Evolutionary conservation across 257 asterid genomes (phyloP).

Genomic region (Solanum appendiculatum): DNA sequence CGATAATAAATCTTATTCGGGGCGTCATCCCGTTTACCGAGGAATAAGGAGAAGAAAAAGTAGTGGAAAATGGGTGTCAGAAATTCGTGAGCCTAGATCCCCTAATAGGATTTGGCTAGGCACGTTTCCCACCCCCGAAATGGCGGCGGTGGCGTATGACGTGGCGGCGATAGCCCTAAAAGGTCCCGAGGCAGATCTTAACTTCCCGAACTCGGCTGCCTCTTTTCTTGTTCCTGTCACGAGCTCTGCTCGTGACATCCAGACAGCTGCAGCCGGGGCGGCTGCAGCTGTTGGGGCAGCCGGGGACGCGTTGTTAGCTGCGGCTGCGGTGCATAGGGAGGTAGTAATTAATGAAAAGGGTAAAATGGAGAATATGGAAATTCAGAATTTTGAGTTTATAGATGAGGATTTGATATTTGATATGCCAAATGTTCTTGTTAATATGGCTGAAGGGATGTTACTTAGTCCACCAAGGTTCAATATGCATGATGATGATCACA

Average conservation of each 20-base stretch:
- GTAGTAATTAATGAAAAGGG: not conserved
- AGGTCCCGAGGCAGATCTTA: constrained; percentile 16
- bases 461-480: constrained; percentile 59
- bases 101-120: constrained; percentile 5
- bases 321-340: not conserved
- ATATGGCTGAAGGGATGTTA: constrained; percentile 76
- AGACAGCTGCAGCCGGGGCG: constrained; percentile 59
- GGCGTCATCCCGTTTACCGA: constrained; percentile 33
- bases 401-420: constrained; percentile 75
- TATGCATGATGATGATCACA: constrained; percentile 18
- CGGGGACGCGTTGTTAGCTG: constrained; percentile 19
- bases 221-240: constrained; percentile 51
- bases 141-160: not conserved
- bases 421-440: constrained; percentile 51
- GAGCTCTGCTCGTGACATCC: constrained; percentile 42
- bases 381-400: constrained; percentile 20
- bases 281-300: constrained; percentile 64
- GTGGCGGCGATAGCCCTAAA: not conserved
- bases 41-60: constrained; percentile 45
- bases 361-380: not conserved
- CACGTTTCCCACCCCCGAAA: not conserved
- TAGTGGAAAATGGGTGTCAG: constrained; percentile 2
- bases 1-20: not conserved
- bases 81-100: not conserved
- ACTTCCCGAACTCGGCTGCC: constrained; percentile 8